These are phyloP conservation scores for Serendipita vermifera DNA, from an alignment of 768 basidiomycete genomes.

Conservation along the genomic window DNA sequence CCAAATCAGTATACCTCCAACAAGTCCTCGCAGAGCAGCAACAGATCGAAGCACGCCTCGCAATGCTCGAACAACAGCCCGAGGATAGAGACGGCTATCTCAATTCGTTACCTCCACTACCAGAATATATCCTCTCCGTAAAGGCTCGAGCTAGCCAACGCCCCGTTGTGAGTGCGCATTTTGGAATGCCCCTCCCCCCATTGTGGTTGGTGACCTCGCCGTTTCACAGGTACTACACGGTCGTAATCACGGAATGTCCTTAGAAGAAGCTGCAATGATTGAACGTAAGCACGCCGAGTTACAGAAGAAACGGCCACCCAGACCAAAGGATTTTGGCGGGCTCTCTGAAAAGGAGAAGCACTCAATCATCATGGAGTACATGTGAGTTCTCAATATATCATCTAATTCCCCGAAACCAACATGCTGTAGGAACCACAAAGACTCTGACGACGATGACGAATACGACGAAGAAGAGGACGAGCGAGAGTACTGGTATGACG, in stretches of 20 bases:
- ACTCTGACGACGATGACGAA: background rate
- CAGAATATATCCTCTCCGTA: conserved; percentile 2
- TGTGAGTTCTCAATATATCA: background rate
- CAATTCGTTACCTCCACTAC: conserved; percentile 1
- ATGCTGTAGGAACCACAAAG: background rate
- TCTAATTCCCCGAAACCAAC: background rate
- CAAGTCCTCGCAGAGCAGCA: background rate
- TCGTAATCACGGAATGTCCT: background rate
- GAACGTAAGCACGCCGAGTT: background rate
- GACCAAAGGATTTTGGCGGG: background rate
- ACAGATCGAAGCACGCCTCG: background rate
- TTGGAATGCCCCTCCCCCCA: background rate
- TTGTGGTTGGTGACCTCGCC: background rate
- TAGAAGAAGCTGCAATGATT: background rate
- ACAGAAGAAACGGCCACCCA: background rate
- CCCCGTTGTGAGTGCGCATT: background rate
- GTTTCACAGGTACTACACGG: background rate
- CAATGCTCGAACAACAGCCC: conserved; percentile 1
- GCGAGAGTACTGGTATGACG: background rate
- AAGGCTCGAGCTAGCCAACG: background rate
- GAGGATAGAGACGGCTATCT: background rate
- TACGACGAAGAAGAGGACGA: background rate
- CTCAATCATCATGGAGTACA: background rate
- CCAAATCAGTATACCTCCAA: background rate
- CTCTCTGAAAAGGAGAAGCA: background rate